phyloP scores from a whole-genome alignment of 345 rosid species.

The Salix exigua region DNA sequence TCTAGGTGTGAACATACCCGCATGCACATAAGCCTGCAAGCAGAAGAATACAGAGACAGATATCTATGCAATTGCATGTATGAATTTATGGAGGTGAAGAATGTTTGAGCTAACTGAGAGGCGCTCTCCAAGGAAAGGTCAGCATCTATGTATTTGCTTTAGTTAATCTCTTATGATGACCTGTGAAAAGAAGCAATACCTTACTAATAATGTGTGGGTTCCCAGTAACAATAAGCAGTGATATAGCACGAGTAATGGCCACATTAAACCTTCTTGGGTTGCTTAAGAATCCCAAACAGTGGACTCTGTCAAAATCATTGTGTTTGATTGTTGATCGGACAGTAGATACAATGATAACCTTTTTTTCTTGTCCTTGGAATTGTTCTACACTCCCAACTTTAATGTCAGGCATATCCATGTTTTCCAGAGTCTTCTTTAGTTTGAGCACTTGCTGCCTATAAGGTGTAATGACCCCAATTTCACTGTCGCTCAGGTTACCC shows the following conservation, averaged over 20 bases:
- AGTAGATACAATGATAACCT: slow-evolving; percentile 74
- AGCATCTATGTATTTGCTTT: background rate
- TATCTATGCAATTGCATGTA: too few relatives aligned
- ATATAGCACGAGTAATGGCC: slow-evolving; percentile 26
- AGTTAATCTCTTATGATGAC: background rate
- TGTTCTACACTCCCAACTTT: slow-evolving; percentile 97
- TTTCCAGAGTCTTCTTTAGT: slow-evolving; percentile 63
- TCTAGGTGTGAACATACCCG: too few relatives aligned
- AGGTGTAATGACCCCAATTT: slow-evolving; percentile 85
- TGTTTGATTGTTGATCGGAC: slow-evolving; percentile 66
- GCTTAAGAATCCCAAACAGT: slow-evolving; percentile 26
- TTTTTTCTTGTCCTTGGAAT: slow-evolving; percentile 90
- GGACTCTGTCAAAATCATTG: slow-evolving; percentile 20
- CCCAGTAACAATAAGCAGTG: slow-evolving; percentile 23
- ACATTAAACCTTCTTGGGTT: slow-evolving; percentile 32
- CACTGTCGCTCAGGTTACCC: slow-evolving; percentile 49
- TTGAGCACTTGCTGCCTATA: slow-evolving; percentile 87
- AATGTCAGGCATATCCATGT: slow-evolving; percentile 51
- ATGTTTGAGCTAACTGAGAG: background rate
- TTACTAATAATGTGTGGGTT: slow-evolving; percentile 28
- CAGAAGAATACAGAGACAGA: background rate
- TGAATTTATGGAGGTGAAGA: background rate
- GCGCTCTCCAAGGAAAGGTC: background rate
- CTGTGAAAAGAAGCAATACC: slow-evolving; percentile 1
- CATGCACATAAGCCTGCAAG: too few relatives aligned